A percentile compares a stretch with the other conserved stretches of the same genome.
These are phyloP conservation scores for Fraxinus baroniana DNA, from an alignment of 305 asterid genomes.

Conservation along the genomic window DNA sequence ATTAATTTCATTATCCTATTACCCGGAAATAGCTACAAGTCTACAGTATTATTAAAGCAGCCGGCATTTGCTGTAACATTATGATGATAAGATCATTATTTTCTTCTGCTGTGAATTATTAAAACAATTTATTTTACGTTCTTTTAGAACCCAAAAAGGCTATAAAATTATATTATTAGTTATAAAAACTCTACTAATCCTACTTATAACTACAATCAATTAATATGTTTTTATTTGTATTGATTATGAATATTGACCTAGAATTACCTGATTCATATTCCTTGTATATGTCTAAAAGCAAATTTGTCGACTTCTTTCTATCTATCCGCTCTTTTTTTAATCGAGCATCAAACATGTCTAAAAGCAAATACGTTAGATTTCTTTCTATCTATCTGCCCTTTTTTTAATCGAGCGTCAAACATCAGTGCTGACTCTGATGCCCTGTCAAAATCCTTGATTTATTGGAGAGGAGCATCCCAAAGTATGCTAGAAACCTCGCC, in stretches of 20 bases:
- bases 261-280: background rate
- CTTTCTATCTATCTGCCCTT: too few relatives aligned
- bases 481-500: background rate
- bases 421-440: background rate
- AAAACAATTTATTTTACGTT: background rate
- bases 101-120: background rate
- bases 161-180: background rate
- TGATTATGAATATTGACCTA: background rate
- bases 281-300: background rate
- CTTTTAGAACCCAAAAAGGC: background rate
- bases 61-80: background rate
- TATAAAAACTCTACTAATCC: background rate
- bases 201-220: background rate
- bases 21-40: background rate
- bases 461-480: background rate
- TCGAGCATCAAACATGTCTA: too few relatives aligned
- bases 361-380: background rate
- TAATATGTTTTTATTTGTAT: background rate
- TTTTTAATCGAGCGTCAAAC: background rate
- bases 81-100: background rate
- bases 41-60: background rate
- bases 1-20: background rate
- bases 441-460: background rate
- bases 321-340: too few relatives aligned
- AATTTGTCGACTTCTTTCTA: too few relatives aligned